These are phyloP conservation scores for Aegilops bicornis DNA, from an alignment of 176 grass and related monocot species.

Conservation along the genomic window DNA sequence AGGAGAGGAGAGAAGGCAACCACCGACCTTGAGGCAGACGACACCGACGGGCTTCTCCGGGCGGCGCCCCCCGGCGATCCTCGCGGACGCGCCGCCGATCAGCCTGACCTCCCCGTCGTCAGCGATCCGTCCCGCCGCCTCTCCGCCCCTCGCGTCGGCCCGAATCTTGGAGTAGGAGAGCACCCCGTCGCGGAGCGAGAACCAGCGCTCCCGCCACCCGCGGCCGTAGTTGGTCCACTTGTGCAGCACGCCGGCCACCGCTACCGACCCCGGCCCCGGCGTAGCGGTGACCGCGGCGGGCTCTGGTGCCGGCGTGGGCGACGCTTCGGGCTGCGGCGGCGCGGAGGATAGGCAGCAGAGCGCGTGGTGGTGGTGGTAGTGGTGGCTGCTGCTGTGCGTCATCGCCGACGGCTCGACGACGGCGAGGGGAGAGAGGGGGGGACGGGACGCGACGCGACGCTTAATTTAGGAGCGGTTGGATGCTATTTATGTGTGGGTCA, in stretches of 20 bases:
- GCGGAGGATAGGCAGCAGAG: conserved; percentile 64
- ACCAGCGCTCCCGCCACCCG: conserved; percentile 76
- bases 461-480: conserved; percentile 51
- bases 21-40: conserved; percentile 42
- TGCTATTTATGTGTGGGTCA: conserved; percentile 47
- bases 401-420: conserved; percentile 30
- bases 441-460: not conserved
- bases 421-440: not conserved
- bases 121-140: not conserved
- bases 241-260: conserved; percentile 60
- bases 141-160: not conserved
- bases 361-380: conserved; percentile 34
- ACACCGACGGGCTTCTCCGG: conserved; percentile 42
- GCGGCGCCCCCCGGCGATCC: conserved; percentile 23
- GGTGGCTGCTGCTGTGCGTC: conserved; percentile 26
- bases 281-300: not conserved
- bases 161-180: conserved; percentile 90
- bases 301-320: conserved; percentile 28
- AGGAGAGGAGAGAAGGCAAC: not conserved
- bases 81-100: conserved; percentile 51
- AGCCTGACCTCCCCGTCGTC: conserved; percentile 43
- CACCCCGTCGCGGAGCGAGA: conserved; percentile 69
- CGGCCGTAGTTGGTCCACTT: conserved; percentile 93
- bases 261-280: conserved; percentile 17
- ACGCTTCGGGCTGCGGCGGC: conserved; percentile 24